These are phyloP conservation scores for Termitomyces sp. DNA, from an alignment of 768 basidiomycete genomes.

Conservation along the genomic window DNA sequence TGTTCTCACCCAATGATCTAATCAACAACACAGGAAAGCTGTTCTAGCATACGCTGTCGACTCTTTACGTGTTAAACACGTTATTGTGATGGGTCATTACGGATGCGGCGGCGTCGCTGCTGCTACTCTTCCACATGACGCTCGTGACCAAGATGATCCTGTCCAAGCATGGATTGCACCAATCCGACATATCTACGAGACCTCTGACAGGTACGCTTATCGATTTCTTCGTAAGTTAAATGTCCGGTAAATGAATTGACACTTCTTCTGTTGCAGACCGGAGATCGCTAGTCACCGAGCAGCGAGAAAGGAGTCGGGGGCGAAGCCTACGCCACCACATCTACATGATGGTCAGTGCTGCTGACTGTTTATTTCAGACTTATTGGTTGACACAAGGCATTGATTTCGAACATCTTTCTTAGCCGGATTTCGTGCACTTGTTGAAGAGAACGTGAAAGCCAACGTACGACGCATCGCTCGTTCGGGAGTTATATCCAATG, in stretches of 20 bases:
- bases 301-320: constrained; percentile 9
- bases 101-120: constrained; percentile 40
- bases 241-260: neutral
- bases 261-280: constrained; percentile 13
- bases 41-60: constrained; percentile 37
- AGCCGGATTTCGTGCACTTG: constrained; percentile 40
- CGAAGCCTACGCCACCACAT: constrained; percentile 26
- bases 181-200: constrained; percentile 32
- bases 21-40: constrained; percentile 19
- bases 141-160: constrained; percentile 18
- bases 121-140: constrained; percentile 13
- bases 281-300: constrained; percentile 33
- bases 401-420: neutral
- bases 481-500: constrained; percentile 16
- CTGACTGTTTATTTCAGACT: neutral
- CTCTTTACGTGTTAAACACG: constrained; percentile 31
- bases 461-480: constrained; percentile 19
- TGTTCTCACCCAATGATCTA: neutral
- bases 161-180: constrained; percentile 39
- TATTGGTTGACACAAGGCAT: neutral
- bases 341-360: constrained; percentile 19
- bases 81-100: constrained; percentile 42
- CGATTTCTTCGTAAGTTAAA: neutral
- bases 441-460: constrained; percentile 39
- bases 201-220: constrained; percentile 26